These are phyloP conservation scores for Dalechampia spathulata DNA, from an alignment of 441 rosid genomes.

Conservation along the genomic window DNA sequence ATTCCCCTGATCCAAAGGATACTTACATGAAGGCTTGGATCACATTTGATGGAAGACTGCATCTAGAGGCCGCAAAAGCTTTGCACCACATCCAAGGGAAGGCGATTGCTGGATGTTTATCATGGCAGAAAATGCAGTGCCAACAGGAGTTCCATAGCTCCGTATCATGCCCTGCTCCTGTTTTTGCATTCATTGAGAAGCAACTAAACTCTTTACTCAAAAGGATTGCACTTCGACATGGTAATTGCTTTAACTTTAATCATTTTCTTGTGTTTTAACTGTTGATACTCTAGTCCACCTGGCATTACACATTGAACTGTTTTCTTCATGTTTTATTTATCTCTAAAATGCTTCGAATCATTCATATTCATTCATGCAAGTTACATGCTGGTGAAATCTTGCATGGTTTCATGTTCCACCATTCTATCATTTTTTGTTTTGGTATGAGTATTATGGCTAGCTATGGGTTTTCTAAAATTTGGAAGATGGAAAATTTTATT, in stretches of 20 bases:
- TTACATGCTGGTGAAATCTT: not conserved
- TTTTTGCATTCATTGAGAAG: conserved; percentile 14
- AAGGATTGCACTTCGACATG: conserved; percentile 2
- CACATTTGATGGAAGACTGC: conserved; percentile 18
- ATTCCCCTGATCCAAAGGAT: conserved; percentile 15
- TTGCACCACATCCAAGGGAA: conserved; percentile 23
- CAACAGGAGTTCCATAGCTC: conserved; percentile 23
- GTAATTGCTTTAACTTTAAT: conserved; percentile 6
- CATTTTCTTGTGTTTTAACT: not conserved
- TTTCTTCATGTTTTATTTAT: not conserved
- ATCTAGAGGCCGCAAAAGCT: conserved; percentile 26
- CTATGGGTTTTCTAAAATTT: no score
- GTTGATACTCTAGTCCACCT: not conserved
- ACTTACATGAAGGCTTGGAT: conserved; percentile 19
- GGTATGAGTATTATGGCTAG: no score
- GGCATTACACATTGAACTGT: not conserved
- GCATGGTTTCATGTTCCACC: no score
- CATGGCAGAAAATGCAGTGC: conserved; percentile 24
- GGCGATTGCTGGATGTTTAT: conserved; percentile 18
- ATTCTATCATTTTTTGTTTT: no score
- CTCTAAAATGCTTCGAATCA: not conserved
- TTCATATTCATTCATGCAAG: not conserved
- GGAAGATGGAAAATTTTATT: not conserved
- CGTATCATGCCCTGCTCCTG: conserved; percentile 19
- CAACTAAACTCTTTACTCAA: conserved; percentile 11